Evolutionary conservation across 1,284 basidiomycete species (phyloP).

Genomic region (Ustilago lituana): DNA sequence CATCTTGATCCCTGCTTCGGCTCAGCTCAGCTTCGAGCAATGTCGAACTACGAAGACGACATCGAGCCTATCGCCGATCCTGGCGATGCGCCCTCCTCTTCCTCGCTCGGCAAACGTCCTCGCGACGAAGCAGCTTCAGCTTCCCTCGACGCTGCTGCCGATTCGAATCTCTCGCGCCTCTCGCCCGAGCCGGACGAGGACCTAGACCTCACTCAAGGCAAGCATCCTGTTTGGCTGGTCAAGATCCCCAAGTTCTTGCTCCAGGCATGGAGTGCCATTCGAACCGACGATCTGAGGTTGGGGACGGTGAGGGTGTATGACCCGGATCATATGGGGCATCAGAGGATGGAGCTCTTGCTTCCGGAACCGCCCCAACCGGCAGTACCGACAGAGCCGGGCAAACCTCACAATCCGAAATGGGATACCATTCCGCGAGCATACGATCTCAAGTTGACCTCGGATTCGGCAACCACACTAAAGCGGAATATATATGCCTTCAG

Average conservation of each 20-base stretch:
- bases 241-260: constrained; percentile 71
- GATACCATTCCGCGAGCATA: constrained; percentile 53
- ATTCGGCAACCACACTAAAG: constrained; percentile 40
- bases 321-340: constrained; percentile 59
- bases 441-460: constrained; percentile 59
- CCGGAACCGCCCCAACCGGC: constrained; percentile 53
- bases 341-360: constrained; percentile 62
- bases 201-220: constrained; percentile 51
- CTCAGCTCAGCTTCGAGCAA: too few species aligned
- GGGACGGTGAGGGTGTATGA: constrained; percentile 71
- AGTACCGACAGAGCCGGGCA: constrained; percentile 41
- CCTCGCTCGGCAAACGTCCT: constrained; percentile 30
- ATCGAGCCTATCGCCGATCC: constrained; percentile 48
- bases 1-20: too few species aligned
- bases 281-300: constrained; percentile 69
- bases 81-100: constrained; percentile 13
- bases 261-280: constrained; percentile 70
- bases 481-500: constrained; percentile 63
- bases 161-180: constrained; percentile 14
- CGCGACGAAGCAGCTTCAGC: constrained; percentile 6
- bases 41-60: constrained; percentile 55
- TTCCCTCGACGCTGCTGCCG: not conserved
- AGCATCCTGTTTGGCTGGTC: constrained; percentile 63
- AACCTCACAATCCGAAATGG: constrained; percentile 27
- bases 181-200: constrained; percentile 65